phyloP scores from a whole-genome alignment of 2,329 filamentous ascomycete species.

The Coniochaeta sp. region DNA sequence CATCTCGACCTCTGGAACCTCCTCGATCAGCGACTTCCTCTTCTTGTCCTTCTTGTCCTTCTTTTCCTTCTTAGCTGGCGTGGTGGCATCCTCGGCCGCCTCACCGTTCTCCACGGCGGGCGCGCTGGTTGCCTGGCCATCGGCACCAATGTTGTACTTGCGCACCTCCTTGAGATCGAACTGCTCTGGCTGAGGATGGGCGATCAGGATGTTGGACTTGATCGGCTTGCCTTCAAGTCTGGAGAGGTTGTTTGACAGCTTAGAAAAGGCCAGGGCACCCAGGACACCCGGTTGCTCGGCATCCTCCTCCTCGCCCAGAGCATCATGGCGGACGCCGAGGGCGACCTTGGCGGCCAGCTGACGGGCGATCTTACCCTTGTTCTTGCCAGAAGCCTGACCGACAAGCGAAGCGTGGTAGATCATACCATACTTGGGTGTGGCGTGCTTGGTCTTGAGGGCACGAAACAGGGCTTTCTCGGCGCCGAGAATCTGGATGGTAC shows the following conservation, averaged over 20 bases:
- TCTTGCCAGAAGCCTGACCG: constrained; percentile 92
- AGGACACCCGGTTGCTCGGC: constrained; percentile 80
- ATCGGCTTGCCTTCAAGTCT: constrained; percentile 86
- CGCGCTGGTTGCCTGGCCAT: constrained; percentile 62
- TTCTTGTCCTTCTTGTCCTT: constrained; percentile 32
- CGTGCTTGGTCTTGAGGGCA: constrained; percentile 97
- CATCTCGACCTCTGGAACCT: constrained; percentile 32
- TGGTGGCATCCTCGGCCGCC: constrained; percentile 12
- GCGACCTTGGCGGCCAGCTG: constrained; percentile 92
- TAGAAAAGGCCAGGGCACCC: constrained; percentile 63
- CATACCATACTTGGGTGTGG: constrained; percentile 96
- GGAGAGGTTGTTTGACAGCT: constrained; percentile 69
- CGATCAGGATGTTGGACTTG: constrained; percentile 63
- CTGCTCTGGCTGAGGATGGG: constrained; percentile 57
- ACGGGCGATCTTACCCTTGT: constrained; percentile 99
- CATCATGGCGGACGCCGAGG: constrained; percentile 87
- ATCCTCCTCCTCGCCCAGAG: constrained; percentile 70
- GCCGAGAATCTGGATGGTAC: constrained; percentile 95
- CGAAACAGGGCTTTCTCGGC: constrained; percentile 98
- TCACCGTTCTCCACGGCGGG: constrained; percentile 40
- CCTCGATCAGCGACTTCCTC: constrained; percentile 41
- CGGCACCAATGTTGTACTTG: constrained; percentile 92
- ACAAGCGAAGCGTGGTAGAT: constrained; percentile 91
- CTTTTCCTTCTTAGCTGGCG: constrained; percentile 12
- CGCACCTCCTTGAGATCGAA: constrained; percentile 88